Base-by-base conservation (phyloP, 495 filamentous ascomycete species). In the Daldinia concentrica region DNA sequence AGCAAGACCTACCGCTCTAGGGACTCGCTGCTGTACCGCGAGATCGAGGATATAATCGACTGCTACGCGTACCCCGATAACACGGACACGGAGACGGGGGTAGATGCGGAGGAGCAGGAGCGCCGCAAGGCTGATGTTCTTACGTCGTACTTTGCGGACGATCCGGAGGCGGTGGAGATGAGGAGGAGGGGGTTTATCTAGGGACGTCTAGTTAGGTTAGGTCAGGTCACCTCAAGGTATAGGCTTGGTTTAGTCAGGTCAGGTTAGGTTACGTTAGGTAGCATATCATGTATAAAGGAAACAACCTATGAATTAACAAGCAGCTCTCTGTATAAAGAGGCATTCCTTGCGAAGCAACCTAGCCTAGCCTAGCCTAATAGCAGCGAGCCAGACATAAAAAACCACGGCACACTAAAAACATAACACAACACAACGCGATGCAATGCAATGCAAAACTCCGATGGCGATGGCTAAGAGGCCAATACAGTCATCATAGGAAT, bases 1-100 rank as follows among this genome's bases (percentile, higher is more conserved):
- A 63, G 48, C 24, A 30, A n/a, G 12, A 3, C 9, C 2, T 36
- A 26, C 14, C 19, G 36, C 22, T 48, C 43, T 15, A 59, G 68
- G 17, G 36, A 64, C 15, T 68, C 60, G 7, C 14, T 61, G 43
- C 29, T 76, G 32, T 64, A 73, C 43, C 12, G 54, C 11, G 58
- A 68, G 43, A 77, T 77, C 52, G 76, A 76, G 41, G 72, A 71
- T 36, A 77, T 77, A 12, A 76, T 77, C 61, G 76, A 77, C 45
- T 76, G 65, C 66, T 77, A 77, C 68, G 57, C 64, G 9, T 19
- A 22, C 41, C 8, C 39, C 15, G 43, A 15, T 0, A 32, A 9
- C 58, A 63, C n/a, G 54, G 29, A 27, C 7, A 24, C 1, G 36
- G 41, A 14, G 17, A 37, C 5, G 59, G 24, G 2, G n/a, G n/a